These are phyloP conservation scores for Pythium periplocum DNA, from an alignment of 352 stramenopile species.

Conservation along the genomic window DNA sequence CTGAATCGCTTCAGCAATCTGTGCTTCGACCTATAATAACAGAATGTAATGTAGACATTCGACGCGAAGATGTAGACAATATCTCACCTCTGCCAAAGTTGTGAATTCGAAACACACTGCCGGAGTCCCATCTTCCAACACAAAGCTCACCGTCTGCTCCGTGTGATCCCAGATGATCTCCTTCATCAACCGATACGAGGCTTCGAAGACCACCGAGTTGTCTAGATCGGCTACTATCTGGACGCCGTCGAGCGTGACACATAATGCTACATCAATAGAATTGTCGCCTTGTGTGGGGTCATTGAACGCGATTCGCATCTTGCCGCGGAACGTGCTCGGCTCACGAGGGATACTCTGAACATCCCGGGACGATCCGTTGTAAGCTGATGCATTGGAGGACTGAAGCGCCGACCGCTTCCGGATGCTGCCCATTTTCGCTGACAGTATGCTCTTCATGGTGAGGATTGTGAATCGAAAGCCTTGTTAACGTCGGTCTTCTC, in stretches of 20 bases:
- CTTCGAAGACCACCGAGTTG: constrained; percentile 38
- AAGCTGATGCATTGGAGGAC: constrained; percentile 8
- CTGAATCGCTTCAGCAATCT: constrained; percentile 29
- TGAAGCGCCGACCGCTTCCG: constrained; percentile 16
- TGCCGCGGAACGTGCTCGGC: constrained; percentile 35
- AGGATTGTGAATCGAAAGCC: not conserved
- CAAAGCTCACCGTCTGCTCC: constrained; percentile 48
- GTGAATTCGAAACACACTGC: no score
- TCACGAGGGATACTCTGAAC: constrained; percentile 17
- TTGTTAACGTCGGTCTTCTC: no score
- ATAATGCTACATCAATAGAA: constrained; percentile 38
- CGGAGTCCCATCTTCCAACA: constrained; percentile 21
- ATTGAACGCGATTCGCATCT: constrained; percentile 20
- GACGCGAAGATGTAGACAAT: no score
- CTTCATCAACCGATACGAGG: constrained; percentile 31
- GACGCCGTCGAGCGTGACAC: constrained; percentile 29
- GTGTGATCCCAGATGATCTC: constrained; percentile 69
- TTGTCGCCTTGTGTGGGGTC: not conserved
- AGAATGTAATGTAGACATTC: no score
- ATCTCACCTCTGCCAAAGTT: no score
- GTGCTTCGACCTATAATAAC: constrained; percentile 27
- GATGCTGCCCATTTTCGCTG: constrained; percentile 19
- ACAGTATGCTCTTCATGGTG: constrained; percentile 21
- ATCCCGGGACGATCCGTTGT: not conserved
- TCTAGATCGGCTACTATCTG: constrained; percentile 29